A percentile compares a stretch with the other conserved stretches of the same genome.
Evolutionary conservation across 352 stramenopile species (phyloP).

Genomic region (Pythium angustatum): DNA sequence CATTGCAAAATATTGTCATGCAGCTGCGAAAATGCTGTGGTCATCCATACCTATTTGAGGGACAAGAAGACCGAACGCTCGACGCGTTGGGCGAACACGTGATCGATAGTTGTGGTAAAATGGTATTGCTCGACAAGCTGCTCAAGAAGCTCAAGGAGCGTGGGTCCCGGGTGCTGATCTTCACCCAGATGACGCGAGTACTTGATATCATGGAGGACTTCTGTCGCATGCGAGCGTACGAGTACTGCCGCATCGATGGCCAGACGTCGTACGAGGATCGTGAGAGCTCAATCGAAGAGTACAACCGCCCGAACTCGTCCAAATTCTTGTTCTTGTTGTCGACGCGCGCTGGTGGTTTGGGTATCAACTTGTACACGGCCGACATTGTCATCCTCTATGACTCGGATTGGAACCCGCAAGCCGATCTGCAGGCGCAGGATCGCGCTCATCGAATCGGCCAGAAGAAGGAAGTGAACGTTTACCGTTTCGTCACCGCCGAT

Average conservation of each 20-base stretch:
- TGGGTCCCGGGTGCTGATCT: slow-evolving; percentile 89
- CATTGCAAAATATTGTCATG: slow-evolving; percentile 88
- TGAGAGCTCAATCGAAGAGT: slow-evolving; percentile 89
- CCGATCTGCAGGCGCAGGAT: slow-evolving; percentile 95
- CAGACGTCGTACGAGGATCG: slow-evolving; percentile 87
- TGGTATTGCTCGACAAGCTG: slow-evolving; percentile 95
- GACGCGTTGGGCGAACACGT: slow-evolving; percentile 96
- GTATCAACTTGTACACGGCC: slow-evolving; percentile 98
- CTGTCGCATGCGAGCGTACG: slow-evolving; percentile 91
- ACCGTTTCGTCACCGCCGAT: slow-evolving; percentile 94
- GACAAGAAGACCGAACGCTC: slow-evolving; percentile 93
- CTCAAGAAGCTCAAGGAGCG: slow-evolving; percentile 86
- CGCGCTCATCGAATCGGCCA: slow-evolving; percentile 98
- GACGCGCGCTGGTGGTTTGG: slow-evolving; percentile 96
- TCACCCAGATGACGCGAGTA: slow-evolving; percentile 93
- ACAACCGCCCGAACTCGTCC: slow-evolving; percentile 95
- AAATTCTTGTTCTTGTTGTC: slow-evolving; percentile 99
- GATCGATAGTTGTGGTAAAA: slow-evolving; percentile 97
- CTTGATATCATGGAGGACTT: slow-evolving; percentile 96
- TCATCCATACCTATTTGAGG: slow-evolving; percentile 94
- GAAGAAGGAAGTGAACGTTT: slow-evolving; percentile 98
- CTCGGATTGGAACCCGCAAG: slow-evolving; percentile 98
- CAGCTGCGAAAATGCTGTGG: slow-evolving; percentile 89
- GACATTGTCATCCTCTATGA: slow-evolving; percentile 99
- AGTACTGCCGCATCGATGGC: slow-evolving; percentile 90